phyloP scores from a whole-genome alignment of 306 rosid genomes.

The Ormosia semicastrata region DNA sequence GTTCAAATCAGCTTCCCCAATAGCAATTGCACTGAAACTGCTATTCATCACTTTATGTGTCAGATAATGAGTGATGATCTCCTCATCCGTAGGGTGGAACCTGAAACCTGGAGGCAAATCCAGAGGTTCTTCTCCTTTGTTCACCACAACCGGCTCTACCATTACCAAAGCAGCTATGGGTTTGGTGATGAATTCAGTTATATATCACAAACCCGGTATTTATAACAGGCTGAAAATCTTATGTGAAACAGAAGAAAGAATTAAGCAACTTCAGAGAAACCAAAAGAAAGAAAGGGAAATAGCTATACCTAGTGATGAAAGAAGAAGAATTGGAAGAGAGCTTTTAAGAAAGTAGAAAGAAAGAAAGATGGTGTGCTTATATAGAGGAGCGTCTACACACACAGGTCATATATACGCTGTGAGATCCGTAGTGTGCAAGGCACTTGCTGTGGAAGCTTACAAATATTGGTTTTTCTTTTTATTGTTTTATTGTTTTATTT shows the following conservation, averaged over 20 bases:
- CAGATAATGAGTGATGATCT: constrained; percentile 66
- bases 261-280: background rate
- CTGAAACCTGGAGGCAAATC: constrained; percentile 92
- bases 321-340: constrained; percentile 15
- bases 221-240: background rate
- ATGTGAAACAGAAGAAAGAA: background rate
- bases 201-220: background rate
- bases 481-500: background rate
- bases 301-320: background rate
- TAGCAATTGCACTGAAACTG: constrained; percentile 63
- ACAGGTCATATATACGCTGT: constrained; percentile 29
- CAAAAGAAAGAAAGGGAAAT: background rate
- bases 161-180: background rate
- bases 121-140: constrained; percentile 37
- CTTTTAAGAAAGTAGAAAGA: constrained; percentile 42
- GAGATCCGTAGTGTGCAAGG: constrained; percentile 63
- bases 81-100: constrained; percentile 89
- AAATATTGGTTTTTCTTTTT: background rate
- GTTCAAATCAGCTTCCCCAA: constrained; percentile 84
- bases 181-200: background rate
- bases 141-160: constrained; percentile 46
- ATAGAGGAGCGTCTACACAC: no score
- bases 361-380: constrained; percentile 33
- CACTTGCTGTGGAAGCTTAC: constrained; percentile 49
- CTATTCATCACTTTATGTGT: constrained; percentile 52